Evolutionary conservation across 2,329 filamentous ascomycete species (phyloP).

Genomic region (Talaromyces sp.): DNA sequence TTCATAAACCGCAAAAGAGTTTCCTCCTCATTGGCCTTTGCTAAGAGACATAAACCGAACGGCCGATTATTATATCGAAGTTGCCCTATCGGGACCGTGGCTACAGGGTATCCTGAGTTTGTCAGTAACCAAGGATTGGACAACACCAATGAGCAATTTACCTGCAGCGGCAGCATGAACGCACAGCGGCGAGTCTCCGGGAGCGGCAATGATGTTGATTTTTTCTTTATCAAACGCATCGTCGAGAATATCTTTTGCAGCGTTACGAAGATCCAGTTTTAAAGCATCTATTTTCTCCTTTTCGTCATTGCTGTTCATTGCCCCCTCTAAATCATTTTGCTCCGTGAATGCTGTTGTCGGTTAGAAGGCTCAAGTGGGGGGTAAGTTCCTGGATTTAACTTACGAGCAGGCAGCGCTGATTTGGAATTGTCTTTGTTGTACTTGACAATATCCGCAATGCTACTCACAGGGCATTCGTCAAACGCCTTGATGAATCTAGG

Average conservation of each 20-base stretch:
- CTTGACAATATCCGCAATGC: not conserved
- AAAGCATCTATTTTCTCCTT: not conserved
- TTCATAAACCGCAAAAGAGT: constrained; percentile 20
- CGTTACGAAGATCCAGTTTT: not conserved
- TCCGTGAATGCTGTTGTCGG: not conserved
- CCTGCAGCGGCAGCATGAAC: constrained; percentile 17
- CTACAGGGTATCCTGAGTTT: constrained; percentile 20
- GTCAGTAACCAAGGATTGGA: constrained; percentile 3
- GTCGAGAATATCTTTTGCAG: not conserved
- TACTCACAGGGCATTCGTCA: not conserved
- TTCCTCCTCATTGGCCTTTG: constrained; percentile 16
- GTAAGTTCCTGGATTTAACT: not conserved
- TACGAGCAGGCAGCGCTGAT: not conserved
- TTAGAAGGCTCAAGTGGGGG: not conserved
- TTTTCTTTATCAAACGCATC: not conserved
- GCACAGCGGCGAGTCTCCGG: constrained; percentile 9
- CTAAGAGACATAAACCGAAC: constrained; percentile 23
- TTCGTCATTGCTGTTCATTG: not conserved
- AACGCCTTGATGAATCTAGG: not conserved
- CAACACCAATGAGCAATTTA: constrained; percentile 1
- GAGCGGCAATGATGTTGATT: constrained; percentile 10
- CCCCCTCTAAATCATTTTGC: not conserved
- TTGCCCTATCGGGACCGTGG: constrained; percentile 22
- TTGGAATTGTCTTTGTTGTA: not conserved
- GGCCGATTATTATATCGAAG: constrained; percentile 20